Conservation (phyloP, 2,329 filamentous ascomycete genomes). For the Catunica adiposa region DNA sequence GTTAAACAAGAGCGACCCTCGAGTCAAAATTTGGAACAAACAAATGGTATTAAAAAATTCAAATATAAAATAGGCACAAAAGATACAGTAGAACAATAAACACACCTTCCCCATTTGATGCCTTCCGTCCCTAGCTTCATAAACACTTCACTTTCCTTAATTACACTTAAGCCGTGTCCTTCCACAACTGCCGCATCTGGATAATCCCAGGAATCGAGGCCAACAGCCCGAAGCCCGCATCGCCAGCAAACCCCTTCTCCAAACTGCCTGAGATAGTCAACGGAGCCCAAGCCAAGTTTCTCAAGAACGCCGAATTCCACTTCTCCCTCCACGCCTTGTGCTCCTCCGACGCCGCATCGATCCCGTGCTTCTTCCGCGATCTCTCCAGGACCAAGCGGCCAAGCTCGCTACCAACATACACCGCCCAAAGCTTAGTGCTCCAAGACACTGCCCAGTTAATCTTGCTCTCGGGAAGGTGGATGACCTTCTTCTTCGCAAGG, state of each 20-base stretch:
- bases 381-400: constrained; percentile 40
- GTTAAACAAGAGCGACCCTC: not conserved
- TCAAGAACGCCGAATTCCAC: constrained; percentile 51
- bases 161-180: constrained; percentile 17
- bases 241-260: constrained; percentile 36
- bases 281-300: constrained; percentile 63
- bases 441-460: constrained; percentile 48
- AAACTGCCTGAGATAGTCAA: constrained; percentile 72
- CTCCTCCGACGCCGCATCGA: constrained; percentile 22
- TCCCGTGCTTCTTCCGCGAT: constrained; percentile 22
- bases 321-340: constrained; percentile 30
- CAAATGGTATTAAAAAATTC: not conserved
- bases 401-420: constrained; percentile 62
- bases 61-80: not conserved
- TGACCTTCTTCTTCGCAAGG: constrained; percentile 54
- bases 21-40: not conserved
- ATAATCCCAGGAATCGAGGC: constrained; percentile 25
- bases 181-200: constrained; percentile 26
- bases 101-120: not conserved
- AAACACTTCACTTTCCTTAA: not conserved
- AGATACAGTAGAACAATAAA: not conserved
- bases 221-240: constrained; percentile 21
- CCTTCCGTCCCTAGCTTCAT: not conserved
- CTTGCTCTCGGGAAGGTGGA: constrained; percentile 39
- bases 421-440: constrained; percentile 67